Conservation (phyloP, 306 rosid species). For the Corylus americana region DNA sequence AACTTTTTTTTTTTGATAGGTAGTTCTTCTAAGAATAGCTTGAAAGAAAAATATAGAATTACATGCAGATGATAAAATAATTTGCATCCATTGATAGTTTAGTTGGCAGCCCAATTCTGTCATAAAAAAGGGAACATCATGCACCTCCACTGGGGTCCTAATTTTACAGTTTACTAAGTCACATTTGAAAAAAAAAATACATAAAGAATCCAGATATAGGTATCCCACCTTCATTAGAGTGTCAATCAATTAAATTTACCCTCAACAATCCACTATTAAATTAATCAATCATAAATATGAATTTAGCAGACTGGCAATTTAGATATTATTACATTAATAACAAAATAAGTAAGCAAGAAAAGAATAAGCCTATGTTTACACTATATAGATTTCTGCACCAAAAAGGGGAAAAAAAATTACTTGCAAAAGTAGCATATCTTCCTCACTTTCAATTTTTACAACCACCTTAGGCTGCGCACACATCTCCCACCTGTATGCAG, state of each 20-base stretch:
- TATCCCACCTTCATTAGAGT: background rate
- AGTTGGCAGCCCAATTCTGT: background rate
- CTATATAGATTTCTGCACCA: background rate
- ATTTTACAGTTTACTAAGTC: background rate
- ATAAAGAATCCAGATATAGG: background rate
- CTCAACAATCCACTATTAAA: background rate
- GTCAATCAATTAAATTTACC: background rate
- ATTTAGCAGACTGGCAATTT: background rate
- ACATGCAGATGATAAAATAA: background rate
- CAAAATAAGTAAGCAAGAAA: background rate
- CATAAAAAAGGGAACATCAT: background rate
- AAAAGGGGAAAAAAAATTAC: constrained; percentile 34
- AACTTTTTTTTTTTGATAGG: no score
- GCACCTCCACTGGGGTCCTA: background rate
- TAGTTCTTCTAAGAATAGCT: background rate
- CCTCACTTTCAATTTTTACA: constrained; percentile 88
- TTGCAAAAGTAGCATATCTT: constrained; percentile 85
- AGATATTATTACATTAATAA: background rate
- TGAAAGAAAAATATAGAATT: background rate
- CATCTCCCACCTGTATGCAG: constrained; percentile 88
- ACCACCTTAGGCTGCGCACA: constrained; percentile 96
- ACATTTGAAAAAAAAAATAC: background rate
- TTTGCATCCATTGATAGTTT: background rate
- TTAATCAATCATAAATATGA: background rate
- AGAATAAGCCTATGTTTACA: constrained; percentile 2